Percentiles rank a stretch among this genome's conserved stretches.
phyloP scores from a whole-genome alignment of 208 protist genomes.

The Wallacemonas rigidus region DNA sequence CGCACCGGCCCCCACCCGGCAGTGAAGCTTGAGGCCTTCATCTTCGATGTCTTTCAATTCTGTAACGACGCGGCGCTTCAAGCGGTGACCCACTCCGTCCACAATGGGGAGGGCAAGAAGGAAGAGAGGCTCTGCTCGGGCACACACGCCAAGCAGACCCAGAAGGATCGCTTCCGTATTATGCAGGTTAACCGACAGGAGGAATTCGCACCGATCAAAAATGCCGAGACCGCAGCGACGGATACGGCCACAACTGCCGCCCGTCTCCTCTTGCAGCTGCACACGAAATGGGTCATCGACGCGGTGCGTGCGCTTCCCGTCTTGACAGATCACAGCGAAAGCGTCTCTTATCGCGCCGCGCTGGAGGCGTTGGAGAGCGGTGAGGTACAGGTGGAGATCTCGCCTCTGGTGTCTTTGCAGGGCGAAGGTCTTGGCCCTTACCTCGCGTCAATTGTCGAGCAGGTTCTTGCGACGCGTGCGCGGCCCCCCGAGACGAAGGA shows the following conservation, averaged over 20 bases:
- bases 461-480: not conserved
- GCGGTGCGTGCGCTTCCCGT: conserved; percentile 21
- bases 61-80: conserved; percentile 35
- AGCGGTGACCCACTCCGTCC: not conserved
- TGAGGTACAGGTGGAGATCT: conserved; percentile 80
- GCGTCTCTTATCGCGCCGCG: conserved; percentile 13
- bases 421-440: conserved; percentile 85
- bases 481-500: not conserved
- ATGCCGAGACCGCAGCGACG: conserved; percentile 73
- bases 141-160: no score
- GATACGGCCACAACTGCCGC: conserved; percentile 92
- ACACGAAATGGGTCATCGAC: conserved; percentile 62
- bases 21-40: conserved; percentile 98
- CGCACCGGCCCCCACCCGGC: conserved; percentile 48
- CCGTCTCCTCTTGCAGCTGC: conserved; percentile 55
- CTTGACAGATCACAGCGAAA: not conserved
- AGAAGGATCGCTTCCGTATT: conserved; percentile 54
- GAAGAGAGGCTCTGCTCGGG: no score
- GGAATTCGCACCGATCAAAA: conserved; percentile 98
- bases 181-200: conserved; percentile 85
- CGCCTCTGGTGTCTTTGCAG: conserved; percentile 88
- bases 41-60: conserved; percentile 97
- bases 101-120: conserved; percentile 1
- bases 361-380: conserved; percentile 33
- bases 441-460: not conserved